These are phyloP conservation scores for Mimosa pudica DNA, from an alignment of 306 rosid species.

Conservation along the genomic window DNA sequence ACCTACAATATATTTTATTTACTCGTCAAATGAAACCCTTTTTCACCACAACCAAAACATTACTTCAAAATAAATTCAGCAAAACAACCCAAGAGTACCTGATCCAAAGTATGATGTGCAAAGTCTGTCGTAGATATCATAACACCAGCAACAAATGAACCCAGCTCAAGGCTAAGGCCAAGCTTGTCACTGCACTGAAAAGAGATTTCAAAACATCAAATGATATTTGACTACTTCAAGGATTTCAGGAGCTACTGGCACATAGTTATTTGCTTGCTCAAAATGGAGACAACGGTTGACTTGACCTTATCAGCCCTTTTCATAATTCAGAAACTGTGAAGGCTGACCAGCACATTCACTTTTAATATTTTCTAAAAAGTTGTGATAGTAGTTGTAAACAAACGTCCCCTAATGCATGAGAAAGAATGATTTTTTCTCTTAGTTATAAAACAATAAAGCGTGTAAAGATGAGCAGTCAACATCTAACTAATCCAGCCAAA, in stretches of 20 bases:
- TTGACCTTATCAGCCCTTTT: not conserved
- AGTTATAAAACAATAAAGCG: constrained; percentile 11
- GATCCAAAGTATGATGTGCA: constrained; percentile 95
- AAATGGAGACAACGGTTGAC: not conserved
- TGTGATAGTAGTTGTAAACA: constrained; percentile 10
- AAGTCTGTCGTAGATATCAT: constrained; percentile 97
- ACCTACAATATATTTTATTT: constrained; percentile 57
- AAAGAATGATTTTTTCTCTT: not conserved
- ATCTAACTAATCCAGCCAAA: not conserved
- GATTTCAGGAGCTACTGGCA: not conserved
- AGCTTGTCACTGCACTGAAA: constrained; percentile 99
- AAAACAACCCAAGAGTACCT: constrained; percentile 58
- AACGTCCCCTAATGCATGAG: not conserved
- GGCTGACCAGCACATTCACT: not conserved
- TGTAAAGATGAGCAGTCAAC: constrained; percentile 21
- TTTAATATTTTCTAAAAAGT: not conserved
- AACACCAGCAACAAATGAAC: constrained; percentile 98
- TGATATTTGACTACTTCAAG: not conserved
- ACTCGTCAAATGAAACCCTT: constrained; percentile 23
- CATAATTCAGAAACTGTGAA: not conserved
- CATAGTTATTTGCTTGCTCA: constrained; percentile 11
- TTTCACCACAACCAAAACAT: constrained; percentile 28
- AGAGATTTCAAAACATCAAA: constrained; percentile 46
- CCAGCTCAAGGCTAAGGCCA: constrained; percentile 99
- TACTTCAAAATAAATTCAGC: constrained; percentile 33